A percentile compares a stretch with the other conserved stretches of the same genome.
Evolutionary conservation across 345 rosid genomes (phyloP).

Genomic region (Capsella bursapastoris): DNA sequence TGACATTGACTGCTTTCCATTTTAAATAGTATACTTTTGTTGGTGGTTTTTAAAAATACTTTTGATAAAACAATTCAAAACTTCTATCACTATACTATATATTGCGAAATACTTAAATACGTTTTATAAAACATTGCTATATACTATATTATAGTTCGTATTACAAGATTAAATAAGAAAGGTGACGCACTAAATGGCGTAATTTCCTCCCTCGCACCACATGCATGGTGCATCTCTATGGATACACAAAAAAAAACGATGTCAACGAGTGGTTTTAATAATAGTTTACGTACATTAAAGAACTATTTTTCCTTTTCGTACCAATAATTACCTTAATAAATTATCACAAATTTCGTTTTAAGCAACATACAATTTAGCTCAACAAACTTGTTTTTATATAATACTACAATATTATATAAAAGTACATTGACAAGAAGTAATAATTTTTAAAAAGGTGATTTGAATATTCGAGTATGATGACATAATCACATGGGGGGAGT

Average conservation of each 20-base stretch:
- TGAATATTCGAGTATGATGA: slow-evolving; percentile 11
- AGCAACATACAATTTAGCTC: not conserved
- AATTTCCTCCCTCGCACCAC: slow-evolving; percentile 27
- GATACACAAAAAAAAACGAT: slow-evolving; percentile 33
- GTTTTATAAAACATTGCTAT: not conserved
- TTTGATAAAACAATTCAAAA: not conserved
- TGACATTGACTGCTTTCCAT: slow-evolving; percentile 6
- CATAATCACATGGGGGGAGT: slow-evolving; percentile 34
- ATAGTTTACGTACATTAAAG: not conserved
- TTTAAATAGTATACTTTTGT: not conserved
- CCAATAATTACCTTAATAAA: slow-evolving; percentile 1
- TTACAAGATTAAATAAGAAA: not conserved
- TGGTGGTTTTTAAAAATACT: not conserved
- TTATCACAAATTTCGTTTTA: not conserved
- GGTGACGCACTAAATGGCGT: slow-evolving; percentile 38
- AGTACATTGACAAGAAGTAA: not conserved
- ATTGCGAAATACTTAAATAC: not conserved
- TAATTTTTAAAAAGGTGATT: not conserved
- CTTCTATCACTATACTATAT: not conserved
- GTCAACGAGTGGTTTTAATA: slow-evolving; percentile 40
- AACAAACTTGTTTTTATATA: too few relatives aligned
- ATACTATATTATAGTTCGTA: not conserved
- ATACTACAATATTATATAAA: not conserved
- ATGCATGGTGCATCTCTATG: slow-evolving; percentile 1
- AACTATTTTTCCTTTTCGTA: not conserved